A percentile compares a stretch with the other conserved stretches of the same genome.
Conservation (phyloP, 2,329 filamentous ascomycete species). For the Alternaria ethzedia region DNA sequence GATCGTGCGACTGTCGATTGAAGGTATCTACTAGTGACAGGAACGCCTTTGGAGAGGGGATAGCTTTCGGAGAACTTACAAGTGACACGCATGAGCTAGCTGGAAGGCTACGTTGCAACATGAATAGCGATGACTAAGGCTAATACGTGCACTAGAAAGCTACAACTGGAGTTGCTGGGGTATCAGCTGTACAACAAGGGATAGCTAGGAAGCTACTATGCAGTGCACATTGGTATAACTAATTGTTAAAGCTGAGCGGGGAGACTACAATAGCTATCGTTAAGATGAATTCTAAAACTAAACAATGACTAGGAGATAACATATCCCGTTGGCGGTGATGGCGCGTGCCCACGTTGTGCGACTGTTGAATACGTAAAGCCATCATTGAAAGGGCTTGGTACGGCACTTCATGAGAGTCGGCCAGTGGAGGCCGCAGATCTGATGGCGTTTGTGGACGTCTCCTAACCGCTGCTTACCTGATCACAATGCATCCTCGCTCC, state of each 20-base stretch:
- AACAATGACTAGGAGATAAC: neutral
- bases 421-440: neutral
- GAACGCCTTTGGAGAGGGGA: neutral
- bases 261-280: neutral
- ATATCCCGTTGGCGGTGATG: neutral
- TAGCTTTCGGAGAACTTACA: neutral
- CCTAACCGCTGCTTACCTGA: neutral
- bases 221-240: neutral
- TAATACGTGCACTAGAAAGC: neutral
- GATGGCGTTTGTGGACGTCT: neutral
- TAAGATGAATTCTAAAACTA: too few relatives aligned
- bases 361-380: neutral
- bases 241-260: neutral
- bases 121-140: neutral
- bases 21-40: neutral
- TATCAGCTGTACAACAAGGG: fast-evolving
- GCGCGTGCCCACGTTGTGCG: neutral
- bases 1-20: neutral
- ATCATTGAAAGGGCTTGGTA: neutral
- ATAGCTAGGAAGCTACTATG: neutral
- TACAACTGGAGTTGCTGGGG: neutral
- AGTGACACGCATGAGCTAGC: neutral
- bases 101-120: neutral
- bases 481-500: neutral
- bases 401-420: neutral